A percentile compares a stretch with the other conserved stretches of the same genome.
phyloP scores from a whole-genome alignment of 306 rosid species.

The Cajanus cajan region DNA sequence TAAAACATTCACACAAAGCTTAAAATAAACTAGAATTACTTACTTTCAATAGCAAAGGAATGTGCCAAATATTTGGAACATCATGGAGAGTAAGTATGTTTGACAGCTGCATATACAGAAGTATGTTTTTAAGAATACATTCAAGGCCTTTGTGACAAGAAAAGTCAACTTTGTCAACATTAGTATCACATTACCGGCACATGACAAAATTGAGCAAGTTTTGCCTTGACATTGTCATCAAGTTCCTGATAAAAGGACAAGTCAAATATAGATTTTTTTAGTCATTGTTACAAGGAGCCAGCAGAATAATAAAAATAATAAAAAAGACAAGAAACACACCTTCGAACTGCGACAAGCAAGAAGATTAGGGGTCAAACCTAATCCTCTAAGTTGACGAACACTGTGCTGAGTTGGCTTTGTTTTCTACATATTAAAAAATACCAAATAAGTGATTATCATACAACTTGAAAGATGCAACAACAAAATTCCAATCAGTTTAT shows the following conservation, averaged over 20 bases:
- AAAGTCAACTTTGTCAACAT: constrained; percentile 18
- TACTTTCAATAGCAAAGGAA: constrained; percentile 88
- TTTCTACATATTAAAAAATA: constrained; percentile 52
- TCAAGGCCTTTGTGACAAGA: not conserved
- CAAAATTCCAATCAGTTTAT: not conserved
- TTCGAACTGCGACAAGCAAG: constrained; percentile 86
- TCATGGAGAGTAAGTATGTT: constrained; percentile 84
- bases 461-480: constrained; percentile 3
- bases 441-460: constrained; percentile 11
- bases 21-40: constrained; percentile 28
- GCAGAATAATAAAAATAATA: constrained; percentile 2
- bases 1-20: constrained; percentile 6
- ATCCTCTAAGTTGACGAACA: constrained; percentile 84
- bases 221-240: constrained; percentile 70
- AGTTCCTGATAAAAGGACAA: constrained; percentile 57
- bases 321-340: constrained; percentile 45
- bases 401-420: constrained; percentile 94
- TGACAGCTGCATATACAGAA: constrained; percentile 54
- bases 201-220: constrained; percentile 91
- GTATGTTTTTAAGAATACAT: not conserved
- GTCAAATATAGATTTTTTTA: constrained; percentile 9
- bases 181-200: constrained; percentile 68
- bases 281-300: constrained; percentile 3
- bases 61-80: constrained; percentile 96
- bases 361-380: constrained; percentile 80